A percentile compares a stretch with the other conserved stretches of the same genome.
Evolutionary conservation across 2,329 filamentous ascomycete species (phyloP).

Genomic region (Hymenoscyphus linearis): DNA sequence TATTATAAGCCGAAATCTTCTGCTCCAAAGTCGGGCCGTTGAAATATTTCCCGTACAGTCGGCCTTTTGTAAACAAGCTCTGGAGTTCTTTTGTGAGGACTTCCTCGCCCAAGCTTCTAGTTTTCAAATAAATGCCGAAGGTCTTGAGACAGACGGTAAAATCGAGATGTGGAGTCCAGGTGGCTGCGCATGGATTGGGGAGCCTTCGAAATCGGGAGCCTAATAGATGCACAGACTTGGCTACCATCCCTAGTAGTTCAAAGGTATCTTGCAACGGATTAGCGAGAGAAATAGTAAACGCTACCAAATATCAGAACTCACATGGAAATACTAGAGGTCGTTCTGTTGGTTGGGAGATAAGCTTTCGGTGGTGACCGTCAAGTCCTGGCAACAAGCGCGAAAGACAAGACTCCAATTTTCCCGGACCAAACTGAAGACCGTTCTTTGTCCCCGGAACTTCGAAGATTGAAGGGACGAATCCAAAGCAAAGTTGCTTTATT

Average conservation of each 20-base stretch:
- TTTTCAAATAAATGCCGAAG: not conserved
- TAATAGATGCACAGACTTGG: constrained; percentile 2
- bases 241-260: constrained; percentile 4
- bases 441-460: not conserved
- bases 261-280: not conserved
- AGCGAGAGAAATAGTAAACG: not conserved
- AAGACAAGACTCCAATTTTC: not conserved
- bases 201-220: constrained; percentile 4
- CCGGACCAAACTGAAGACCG: not conserved
- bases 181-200: not conserved
- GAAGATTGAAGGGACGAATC: constrained; percentile 37
- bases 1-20: not conserved
- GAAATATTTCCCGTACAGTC: not conserved
- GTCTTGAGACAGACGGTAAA: not conserved
- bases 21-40: not conserved
- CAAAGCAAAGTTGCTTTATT: constrained; percentile 49
- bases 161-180: not conserved
- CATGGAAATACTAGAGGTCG: not conserved
- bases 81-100: not conserved
- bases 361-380: not conserved
- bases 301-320: not conserved
- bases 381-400: not conserved
- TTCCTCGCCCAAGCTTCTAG: not conserved
- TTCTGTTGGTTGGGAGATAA: not conserved
- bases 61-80: not conserved